Evolutionary conservation across 352 stramenopile species (phyloP).

Genomic region (Globisporangium barbulae): DNA sequence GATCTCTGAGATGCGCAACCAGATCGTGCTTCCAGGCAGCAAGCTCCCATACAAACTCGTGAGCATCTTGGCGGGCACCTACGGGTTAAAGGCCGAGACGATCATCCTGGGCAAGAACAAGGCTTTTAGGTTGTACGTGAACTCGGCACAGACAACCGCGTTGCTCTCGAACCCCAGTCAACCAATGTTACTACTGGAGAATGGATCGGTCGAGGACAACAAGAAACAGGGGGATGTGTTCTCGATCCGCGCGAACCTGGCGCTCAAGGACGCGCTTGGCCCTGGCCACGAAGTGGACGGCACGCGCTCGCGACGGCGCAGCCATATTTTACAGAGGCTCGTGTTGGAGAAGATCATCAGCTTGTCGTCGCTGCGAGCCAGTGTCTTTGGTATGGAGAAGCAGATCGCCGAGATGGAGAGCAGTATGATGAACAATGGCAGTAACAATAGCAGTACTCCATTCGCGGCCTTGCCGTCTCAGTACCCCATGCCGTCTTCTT

Average conservation of each 20-base stretch:
- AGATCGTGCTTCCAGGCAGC: slow-evolving; percentile 64
- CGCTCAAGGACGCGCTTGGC: slow-evolving; percentile 57
- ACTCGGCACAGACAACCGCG: slow-evolving; percentile 5
- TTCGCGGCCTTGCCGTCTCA: background rate
- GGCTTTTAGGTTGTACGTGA: slow-evolving; percentile 64
- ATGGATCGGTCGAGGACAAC: slow-evolving; percentile 1
- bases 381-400: slow-evolving; percentile 73
- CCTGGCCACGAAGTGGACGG: slow-evolving; percentile 46
- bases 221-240: slow-evolving; percentile 21
- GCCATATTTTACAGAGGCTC: slow-evolving; percentile 63
- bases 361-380: slow-evolving; percentile 69
- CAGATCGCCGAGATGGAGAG: slow-evolving; percentile 12
- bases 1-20: slow-evolving; percentile 72
- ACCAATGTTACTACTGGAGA: slow-evolving; percentile 12
- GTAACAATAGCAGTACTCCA: background rate
- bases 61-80: slow-evolving; percentile 59
- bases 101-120: slow-evolving; percentile 84
- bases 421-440: background rate
- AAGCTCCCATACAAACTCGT: slow-evolving; percentile 81
- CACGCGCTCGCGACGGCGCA: slow-evolving; percentile 51
- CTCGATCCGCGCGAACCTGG: slow-evolving; percentile 46
- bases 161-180: slow-evolving; percentile 1
- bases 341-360: slow-evolving; percentile 73
- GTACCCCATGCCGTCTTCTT: slow-evolving; percentile 2
- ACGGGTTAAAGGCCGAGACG: slow-evolving; percentile 66